Base-by-base conservation (phyloP, 176 grass and related monocot species). In the Lolium perenne region DNA sequence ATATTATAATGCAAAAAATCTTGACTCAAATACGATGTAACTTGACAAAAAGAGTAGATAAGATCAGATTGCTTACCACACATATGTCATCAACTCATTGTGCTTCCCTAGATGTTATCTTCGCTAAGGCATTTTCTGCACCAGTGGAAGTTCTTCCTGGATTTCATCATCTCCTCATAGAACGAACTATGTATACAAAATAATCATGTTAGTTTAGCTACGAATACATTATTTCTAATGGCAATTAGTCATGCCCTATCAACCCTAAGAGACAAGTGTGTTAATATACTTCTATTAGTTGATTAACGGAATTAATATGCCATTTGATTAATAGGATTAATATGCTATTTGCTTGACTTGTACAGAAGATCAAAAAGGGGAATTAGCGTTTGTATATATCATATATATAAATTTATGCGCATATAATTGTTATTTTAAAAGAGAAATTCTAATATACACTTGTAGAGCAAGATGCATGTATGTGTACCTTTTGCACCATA, bases 401-500 rank as follows among this genome's bases (percentile, higher is more conserved):
- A 47, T 56, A 20, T 29, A 29, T 56, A 56, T 60, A 18, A 60
- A 60, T 22, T 20, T 17, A 20, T 56, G 17, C 54, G 17, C 17
- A 56, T 6, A 56, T 2, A 10, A 1, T 29, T 10, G 1, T 47
- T 9, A 9, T 47, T 47, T 47, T 47, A 10, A 47, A 47, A 47
- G 8, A 54, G 3, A 54, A 16, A 17, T 8, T 23, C 9, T 23
- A 8, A 4, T 61, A 23, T 43, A 43, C 41, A 80, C 22, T 35
- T n/a, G 5, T 11, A 60, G 11, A 32, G 16, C 6, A 69, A 69
- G 21, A 10, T 63, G 41, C 10, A 29, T 22, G 29, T 10, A 10
- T 22, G 21, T 25, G 21, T 56, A 76, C 71, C 71, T 84, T 76
- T 4, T 51, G 17, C 82, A 84, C 82, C 82, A 76, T 29, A 84